Base-by-base conservation (phyloP, 2,329 filamentous ascomycete species). In the Hirsutella minnesotensis region DNA sequence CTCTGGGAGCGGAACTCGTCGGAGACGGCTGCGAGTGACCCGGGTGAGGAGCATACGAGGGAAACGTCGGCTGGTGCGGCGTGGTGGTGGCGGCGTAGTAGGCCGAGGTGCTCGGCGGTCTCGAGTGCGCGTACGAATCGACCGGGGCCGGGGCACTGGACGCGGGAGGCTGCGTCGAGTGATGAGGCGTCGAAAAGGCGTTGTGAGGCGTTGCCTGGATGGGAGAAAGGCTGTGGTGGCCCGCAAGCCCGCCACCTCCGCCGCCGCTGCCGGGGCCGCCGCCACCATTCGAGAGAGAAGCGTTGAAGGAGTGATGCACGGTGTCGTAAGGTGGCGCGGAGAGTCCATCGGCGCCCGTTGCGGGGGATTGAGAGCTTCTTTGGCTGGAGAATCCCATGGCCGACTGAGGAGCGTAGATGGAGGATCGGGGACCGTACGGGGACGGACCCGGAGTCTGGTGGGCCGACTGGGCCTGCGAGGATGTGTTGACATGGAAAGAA, bases 261-360 rank as follows among this genome's bases (percentile, higher is more conserved):
- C 64, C 60, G 16, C 72, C 69, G 34, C 34, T 19, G 34, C 34
- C 34, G 27, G 64, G 60, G 16, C 72, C 69, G 34, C 16, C 34
- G 34, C 34, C 34, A 9, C 34, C 34, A 21, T 19, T 19, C 15
- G 73, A 70, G 56, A 79, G 70, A 16, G 75, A 66, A 50, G 75
- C 73, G 46, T 79, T 72, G 57, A 81, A 86, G 29, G 79, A 69
- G 37, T 79, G 74, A 46, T 82, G 71, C 50, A 79, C 77, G 47
- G 77, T 68, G 49, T 84, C 81, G 61, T 81, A 86, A 7, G 81
- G 73, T 46, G 82, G 77, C 43, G 76, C 70, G 46, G 83, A 74
- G 43, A 89, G 67, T 39, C 70, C 72, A 56, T 86, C 78, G 39
- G 67, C 69, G 22, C 70, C 67, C 8, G 75, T 70, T 9, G 66